phyloP scores from a whole-genome alignment of 306 rosid species.

The Acacia acuminata region DNA sequence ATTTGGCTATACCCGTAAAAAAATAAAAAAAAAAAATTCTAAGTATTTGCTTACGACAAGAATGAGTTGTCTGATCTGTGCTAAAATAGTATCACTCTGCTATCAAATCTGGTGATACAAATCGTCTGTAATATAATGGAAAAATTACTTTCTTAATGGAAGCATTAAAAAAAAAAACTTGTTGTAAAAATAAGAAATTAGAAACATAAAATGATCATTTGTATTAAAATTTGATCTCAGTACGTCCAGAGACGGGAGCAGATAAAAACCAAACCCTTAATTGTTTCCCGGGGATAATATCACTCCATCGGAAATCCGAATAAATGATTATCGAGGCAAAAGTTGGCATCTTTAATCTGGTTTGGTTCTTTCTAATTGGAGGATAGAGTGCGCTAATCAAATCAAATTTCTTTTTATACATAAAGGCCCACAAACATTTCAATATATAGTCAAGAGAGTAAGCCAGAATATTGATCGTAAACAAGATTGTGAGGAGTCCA shows the following conservation, averaged over 20 bases:
- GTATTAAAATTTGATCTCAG: too few relatives aligned
- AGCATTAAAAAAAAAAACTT: too few relatives aligned
- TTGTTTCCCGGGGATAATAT: not conserved
- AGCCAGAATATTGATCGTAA: not conserved
- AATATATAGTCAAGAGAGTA: not conserved
- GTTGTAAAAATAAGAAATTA: too few relatives aligned
- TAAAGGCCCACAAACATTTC: not conserved
- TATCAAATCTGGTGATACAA: not conserved
- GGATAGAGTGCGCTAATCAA: not conserved
- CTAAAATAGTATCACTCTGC: not conserved
- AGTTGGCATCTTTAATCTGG: not conserved
- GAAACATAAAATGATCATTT: too few relatives aligned
- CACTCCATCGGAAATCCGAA: not conserved
- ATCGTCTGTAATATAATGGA: too few relatives aligned
- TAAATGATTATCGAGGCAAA: not conserved
- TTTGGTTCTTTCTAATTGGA: not conserved
- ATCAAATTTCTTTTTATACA: not conserved
- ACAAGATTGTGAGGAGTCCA: conserved; percentile 11
- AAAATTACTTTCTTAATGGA: not conserved
- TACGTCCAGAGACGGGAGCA: not conserved
- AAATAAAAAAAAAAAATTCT: too few relatives aligned
- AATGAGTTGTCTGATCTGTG: too few relatives aligned
- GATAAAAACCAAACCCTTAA: not conserved
- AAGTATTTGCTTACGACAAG: too few relatives aligned
- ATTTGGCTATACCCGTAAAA: too few relatives aligned